Percentiles rank a stretch among this genome's conserved stretches.
These are phyloP conservation scores for Pascua guehoae DNA, from an alignment of 1,284 basidiomycete genomes.

Conservation along the genomic window DNA sequence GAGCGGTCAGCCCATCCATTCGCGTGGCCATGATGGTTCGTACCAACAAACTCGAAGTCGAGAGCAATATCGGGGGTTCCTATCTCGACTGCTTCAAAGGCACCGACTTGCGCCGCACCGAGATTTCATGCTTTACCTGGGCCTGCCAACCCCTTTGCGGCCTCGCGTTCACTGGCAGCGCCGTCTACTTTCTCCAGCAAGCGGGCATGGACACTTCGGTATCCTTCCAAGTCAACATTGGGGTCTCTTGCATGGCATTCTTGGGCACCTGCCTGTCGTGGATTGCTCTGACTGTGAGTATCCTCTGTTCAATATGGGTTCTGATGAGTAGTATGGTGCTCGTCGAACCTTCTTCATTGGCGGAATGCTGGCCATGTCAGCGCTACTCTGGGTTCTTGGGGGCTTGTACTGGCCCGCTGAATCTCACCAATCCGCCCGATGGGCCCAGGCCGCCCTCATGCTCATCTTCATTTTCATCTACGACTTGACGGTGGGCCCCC, in stretches of 20 bases:
- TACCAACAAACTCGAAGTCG: conserved; percentile 32
- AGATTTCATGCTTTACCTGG: conserved; percentile 15
- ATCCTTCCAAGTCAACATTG: conserved; percentile 33
- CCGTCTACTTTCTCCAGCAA: conserved; percentile 28
- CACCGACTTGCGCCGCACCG: conserved; percentile 19
- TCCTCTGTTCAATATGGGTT: conserved; percentile 7
- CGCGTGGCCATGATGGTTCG: conserved; percentile 35
- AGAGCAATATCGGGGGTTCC: conserved; percentile 13
- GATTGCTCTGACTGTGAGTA: conserved; percentile 27
- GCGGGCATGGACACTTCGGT: conserved; percentile 12
- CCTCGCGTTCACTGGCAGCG: conserved; percentile 17
- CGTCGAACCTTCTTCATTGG: conserved; percentile 51
- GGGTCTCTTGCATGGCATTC: conserved; percentile 45
- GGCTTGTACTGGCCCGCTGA: conserved; percentile 18
- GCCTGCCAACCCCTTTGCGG: conserved; percentile 25
- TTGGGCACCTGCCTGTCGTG: conserved; percentile 48
- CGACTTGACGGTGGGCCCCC: conserved; percentile 36
- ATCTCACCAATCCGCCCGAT: conserved; percentile 1
- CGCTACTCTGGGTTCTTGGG: conserved; percentile 50
- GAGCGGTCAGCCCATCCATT: conserved; percentile 24
- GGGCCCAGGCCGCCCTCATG: conserved; percentile 21
- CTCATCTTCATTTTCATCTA: conserved; percentile 25
- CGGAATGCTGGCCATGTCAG: conserved; percentile 47
- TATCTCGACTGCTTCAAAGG: conserved; percentile 36
- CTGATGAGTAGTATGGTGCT: conserved; percentile 26